phyloP scores from a whole-genome alignment of 2,329 filamentous ascomycete species.

The Colletotrichum lini region DNA sequence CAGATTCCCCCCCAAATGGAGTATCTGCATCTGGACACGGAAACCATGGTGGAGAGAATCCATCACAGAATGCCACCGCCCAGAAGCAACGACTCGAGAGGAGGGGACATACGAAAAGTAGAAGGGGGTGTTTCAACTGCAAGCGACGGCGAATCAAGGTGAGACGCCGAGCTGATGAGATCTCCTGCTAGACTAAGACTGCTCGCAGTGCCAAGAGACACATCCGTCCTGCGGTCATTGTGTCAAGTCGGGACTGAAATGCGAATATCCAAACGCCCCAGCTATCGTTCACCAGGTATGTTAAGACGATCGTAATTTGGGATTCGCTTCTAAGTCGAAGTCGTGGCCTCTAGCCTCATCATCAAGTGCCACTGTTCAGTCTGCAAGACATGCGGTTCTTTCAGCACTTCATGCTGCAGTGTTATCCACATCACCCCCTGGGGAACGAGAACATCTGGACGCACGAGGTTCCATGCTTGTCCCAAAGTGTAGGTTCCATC shows the following conservation, averaged over 20 bases:
- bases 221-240: constrained; percentile 75
- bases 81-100: constrained; percentile 64
- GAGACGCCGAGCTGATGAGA: background rate
- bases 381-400: constrained; percentile 78
- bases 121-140: constrained; percentile 77
- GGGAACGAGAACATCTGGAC: constrained; percentile 78
- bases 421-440: constrained; percentile 75
- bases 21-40: background rate
- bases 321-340: background rate
- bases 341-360: constrained; percentile 60
- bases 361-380: constrained; percentile 71
- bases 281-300: constrained; percentile 66
- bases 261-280: constrained; percentile 71
- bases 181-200: background rate
- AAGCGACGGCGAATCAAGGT: constrained; percentile 77
- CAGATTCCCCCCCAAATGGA: constrained; percentile 45
- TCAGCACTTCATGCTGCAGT: constrained; percentile 74
- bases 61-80: constrained; percentile 23
- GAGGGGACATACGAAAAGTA: constrained; percentile 76
- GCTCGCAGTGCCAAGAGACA: constrained; percentile 73
- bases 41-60: background rate
- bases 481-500: constrained; percentile 68
- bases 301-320: background rate
- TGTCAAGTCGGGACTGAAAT: constrained; percentile 72
- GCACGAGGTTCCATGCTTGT: constrained; percentile 76